These are phyloP conservation scores for Stephanodiscus triporus DNA, from an alignment of 108 stramenopile genomes.

Conservation along the genomic window DNA sequence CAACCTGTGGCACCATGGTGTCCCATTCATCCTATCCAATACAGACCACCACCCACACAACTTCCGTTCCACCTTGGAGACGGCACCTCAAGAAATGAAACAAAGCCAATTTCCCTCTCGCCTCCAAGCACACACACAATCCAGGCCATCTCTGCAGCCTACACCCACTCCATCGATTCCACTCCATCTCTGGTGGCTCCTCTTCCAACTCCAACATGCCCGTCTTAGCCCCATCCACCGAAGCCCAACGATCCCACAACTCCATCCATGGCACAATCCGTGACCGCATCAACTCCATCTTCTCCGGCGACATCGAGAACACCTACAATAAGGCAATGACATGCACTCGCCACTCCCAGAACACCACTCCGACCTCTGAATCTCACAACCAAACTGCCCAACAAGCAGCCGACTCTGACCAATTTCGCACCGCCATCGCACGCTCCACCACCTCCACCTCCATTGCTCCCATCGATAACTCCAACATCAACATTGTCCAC, in stretches of 20 bases:
- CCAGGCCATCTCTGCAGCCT: no score
- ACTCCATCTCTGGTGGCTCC: constrained; percentile 11
- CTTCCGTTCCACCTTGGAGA: neutral
- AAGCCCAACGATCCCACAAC: neutral
- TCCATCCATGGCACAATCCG: neutral
- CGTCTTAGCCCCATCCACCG: neutral
- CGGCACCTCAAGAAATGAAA: neutral
- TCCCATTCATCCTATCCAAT: neutral
- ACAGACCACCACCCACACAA: neutral
- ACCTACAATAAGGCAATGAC: neutral
- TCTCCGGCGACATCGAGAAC: constrained; percentile 4
- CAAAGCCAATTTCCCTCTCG: neutral
- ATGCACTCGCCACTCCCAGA: no score
- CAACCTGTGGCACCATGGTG: no score
- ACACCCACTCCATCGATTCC: no score
- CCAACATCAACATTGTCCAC: no score
- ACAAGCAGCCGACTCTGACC: no score
- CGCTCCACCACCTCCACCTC: no score
- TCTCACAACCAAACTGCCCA: constrained; percentile 8
- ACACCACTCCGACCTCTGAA: neutral
- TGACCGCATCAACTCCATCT: neutral
- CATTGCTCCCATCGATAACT: no score
- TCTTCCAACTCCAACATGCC: constrained; percentile 12
- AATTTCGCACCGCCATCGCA: no score
- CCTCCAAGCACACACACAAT: neutral